phyloP scores from a whole-genome alignment of 2,329 filamentous ascomycete genomes.

The Lachnellula cervina region DNA sequence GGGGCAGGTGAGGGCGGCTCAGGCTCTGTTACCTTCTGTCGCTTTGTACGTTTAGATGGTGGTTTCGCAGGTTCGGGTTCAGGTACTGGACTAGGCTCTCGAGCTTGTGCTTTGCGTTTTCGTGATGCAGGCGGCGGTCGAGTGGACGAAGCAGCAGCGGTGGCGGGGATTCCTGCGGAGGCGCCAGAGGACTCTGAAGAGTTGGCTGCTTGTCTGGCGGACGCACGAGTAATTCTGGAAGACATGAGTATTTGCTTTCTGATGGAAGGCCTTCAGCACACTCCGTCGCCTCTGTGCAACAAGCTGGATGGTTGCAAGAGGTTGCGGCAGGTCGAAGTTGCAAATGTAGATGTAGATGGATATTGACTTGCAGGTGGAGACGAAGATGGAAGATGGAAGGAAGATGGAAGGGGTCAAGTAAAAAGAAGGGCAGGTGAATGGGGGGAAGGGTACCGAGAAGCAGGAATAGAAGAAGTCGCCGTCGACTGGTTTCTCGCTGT shows the following conservation, averaged over 20 bases:
- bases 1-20: conserved; percentile 35
- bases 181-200: conserved; percentile 31
- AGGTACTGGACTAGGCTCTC: conserved; percentile 44
- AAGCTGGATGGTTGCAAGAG: conserved; percentile 12
- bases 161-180: conserved; percentile 35
- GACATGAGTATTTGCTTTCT: conserved; percentile 68
- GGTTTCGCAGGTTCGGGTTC: conserved; percentile 34
- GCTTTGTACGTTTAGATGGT: conserved; percentile 61
- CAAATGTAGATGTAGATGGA: conserved; percentile 4
- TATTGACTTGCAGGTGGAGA: conserved; percentile 1
- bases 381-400: not conserved
- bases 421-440: conserved; percentile 12
- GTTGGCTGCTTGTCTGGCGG: conserved; percentile 80
- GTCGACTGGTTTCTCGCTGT: conserved; percentile 9
- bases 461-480: conserved; percentile 12
- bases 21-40: conserved; percentile 59
- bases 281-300: conserved; percentile 16
- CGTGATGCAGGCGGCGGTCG: conserved; percentile 48
- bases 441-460: conserved; percentile 19
- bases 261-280: conserved; percentile 9
- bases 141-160: conserved; percentile 35
- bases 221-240: conserved; percentile 92
- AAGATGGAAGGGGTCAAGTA: conserved; percentile 1
- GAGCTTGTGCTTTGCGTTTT: conserved; percentile 70
- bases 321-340: conserved; percentile 5